A percentile compares a stretch with the other conserved stretches of the same genome.
These are phyloP conservation scores for Auriscalpium microsporum DNA, from an alignment of 768 basidiomycete species.

Conservation along the genomic window DNA sequence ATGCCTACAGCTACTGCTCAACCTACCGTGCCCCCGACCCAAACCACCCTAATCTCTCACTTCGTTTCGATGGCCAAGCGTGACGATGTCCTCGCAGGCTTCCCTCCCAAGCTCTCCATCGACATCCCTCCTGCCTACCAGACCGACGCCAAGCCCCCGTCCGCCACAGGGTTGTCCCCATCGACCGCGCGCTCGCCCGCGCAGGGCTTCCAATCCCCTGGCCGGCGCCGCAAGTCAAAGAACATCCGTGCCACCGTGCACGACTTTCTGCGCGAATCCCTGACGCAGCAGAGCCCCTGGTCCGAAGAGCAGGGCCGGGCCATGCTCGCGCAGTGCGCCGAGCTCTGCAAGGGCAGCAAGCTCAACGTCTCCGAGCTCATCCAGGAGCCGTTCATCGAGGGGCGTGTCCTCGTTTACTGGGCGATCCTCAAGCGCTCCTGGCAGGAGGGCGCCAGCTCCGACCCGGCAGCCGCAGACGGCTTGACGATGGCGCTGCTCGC, in stretches of 20 bases:
- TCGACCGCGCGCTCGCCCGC: no score
- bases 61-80: no score
- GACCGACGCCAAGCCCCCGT: no score
- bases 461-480: not conserved
- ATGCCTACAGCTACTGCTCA: no score
- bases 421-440: constrained; percentile 47
- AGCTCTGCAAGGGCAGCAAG: constrained; percentile 43
- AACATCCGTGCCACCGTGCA: constrained; percentile 9
- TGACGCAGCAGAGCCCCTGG: constrained; percentile 26
- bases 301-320: constrained; percentile 7
- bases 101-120: no score
- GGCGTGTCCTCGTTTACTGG: constrained; percentile 66
- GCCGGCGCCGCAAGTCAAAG: constrained; percentile 6
- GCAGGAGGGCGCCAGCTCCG: constrained; percentile 19
- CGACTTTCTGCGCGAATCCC: constrained; percentile 24
- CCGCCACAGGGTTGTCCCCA: no score
- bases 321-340: constrained; percentile 55
- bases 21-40: no score
- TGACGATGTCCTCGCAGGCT: no score
- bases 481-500: constrained; percentile 44
- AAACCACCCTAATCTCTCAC: no score
- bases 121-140: no score
- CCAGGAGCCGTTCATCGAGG: constrained; percentile 56
- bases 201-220: no score
- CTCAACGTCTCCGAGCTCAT: constrained; percentile 39